Percentiles rank a stretch among this genome's conserved stretches.
These are phyloP conservation scores for Leccinum subgranulosum DNA, from an alignment of 768 basidiomycete genomes.

Conservation along the genomic window DNA sequence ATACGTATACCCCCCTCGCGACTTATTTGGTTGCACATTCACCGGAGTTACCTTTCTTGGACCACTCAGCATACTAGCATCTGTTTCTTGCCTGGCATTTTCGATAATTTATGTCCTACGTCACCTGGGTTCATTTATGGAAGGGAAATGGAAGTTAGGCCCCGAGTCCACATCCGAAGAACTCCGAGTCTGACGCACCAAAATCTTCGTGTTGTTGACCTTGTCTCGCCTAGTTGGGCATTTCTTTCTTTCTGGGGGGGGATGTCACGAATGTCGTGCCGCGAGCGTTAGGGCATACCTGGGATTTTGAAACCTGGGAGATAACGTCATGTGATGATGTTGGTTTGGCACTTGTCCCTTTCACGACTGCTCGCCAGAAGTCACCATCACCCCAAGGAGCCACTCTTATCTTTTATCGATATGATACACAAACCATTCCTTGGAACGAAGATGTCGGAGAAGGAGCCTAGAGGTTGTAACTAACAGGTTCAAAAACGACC, in stretches of 20 bases:
- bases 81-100: background rate
- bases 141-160: background rate
- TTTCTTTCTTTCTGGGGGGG: background rate
- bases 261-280: background rate
- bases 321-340: background rate
- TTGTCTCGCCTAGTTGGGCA: background rate
- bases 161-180: background rate
- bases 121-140: background rate
- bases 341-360: no score
- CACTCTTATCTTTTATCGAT: background rate
- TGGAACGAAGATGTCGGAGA: background rate
- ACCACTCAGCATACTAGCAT: background rate
- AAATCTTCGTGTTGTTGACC: background rate
- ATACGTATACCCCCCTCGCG: conserved; percentile 1
- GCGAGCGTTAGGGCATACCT: background rate
- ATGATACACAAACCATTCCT: background rate
- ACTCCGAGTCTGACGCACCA: background rate
- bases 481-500: background rate
- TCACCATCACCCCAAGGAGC: background rate
- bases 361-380: no score
- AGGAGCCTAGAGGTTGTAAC: background rate
- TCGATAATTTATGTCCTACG: background rate
- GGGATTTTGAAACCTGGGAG: background rate
- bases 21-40: background rate
- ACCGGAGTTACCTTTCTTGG: background rate